Base-by-base conservation (phyloP, 2,329 filamentous ascomycete species). In the Ciborinia camelliae region DNA sequence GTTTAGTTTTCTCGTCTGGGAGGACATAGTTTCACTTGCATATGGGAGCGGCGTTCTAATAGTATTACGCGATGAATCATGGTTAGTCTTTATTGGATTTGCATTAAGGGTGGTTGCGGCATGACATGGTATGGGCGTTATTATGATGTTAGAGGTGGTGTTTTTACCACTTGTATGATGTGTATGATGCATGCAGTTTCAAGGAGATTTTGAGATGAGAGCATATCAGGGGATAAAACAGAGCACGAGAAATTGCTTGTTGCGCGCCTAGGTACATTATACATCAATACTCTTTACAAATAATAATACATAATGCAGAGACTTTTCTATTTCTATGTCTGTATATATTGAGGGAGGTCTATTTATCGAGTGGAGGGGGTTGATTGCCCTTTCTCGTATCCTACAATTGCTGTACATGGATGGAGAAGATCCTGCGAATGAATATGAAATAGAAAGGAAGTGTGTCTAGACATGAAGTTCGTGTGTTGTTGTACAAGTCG, bases 381-480 rank as follows among this genome's bases (percentile, higher is more conserved):
- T 57, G 51, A 18, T 55, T 52, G 23, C 39, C 35, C 45, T 62
- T 37, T 18, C 61, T 55, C 23, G 30, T 63, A 35, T 57, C 50
- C n/a, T 63, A 57, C 61, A 63, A 45, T 30, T 57, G 41, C n/a
- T 63, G 39, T 37, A 57, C 51, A 57, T 52, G 26, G 35, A 15
- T 35, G 51, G 51, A 57, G 61, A 57, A 37, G n/a, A 28, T 48
- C 41, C 23, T 63, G 8, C 23, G 2, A 48, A 47, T 35, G 39
- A 7, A 37, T 30, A 28, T 35, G 30, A 37, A 45, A 35, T 37
- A 48, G 51, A 26, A 63, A 15, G 35, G 20, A 15, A 37, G 51
- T 63, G 51, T 51, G 39, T 61, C 30, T 52, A 20, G 30, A 61
- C 32, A 61, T 50, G 20, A 61, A 51, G 32, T 61, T 52, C 23